Base-by-base conservation (phyloP, 441 rosid species). In the Populus tomentosa region DNA sequence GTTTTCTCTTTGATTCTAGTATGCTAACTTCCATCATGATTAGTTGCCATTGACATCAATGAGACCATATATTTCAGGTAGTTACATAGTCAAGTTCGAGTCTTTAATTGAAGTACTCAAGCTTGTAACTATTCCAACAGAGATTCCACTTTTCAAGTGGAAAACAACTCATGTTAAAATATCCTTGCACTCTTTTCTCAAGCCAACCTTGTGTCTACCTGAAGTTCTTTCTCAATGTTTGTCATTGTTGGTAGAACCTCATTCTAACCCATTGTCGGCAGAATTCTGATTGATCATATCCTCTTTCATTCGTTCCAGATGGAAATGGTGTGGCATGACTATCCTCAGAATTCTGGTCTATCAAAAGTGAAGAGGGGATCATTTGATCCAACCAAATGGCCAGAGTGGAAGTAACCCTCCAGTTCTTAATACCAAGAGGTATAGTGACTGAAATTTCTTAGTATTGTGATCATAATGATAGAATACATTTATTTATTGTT, bases 241-340 rank as follows among this genome's bases (percentile, higher is more conserved):
- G 18, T 46, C 53, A 46, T 46, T 46, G 56, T 46, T 18, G 46
- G 4, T 18, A 3, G 30, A 20, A 32, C 70, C 50, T 70, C 5
- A 30, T 10, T 7, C 20, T 46, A 46, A 13, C 56, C 56, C 56
- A 46, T 46, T 11, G 7, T 36, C n/a, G 7, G 23, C 67, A 33
- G 42, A 67, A 28, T 11, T 26, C 20, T 36, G 24, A 13, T 42
- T 6, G 30, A 69, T 26, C 62, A 26, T 65, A 62, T 69, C n/a
- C 67, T 70, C 35, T 76, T 80, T 82, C 26, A 61, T 76, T 70
- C 50, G 26, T 80, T 36, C 63, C 87, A 95, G 96, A 89, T 92
- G 98, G 99, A 92, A 85, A 82, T 92, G 92, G 82, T 89, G 59
- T 95, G 99, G 97, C 91, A 92, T 78, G 96, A 95, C 78, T 90